A percentile compares a stretch with the other conserved stretches of the same genome.
Evolutionary conservation across 108 stramenopile species (phyloP).

Genomic region (Licmophora abbreviata): DNA sequence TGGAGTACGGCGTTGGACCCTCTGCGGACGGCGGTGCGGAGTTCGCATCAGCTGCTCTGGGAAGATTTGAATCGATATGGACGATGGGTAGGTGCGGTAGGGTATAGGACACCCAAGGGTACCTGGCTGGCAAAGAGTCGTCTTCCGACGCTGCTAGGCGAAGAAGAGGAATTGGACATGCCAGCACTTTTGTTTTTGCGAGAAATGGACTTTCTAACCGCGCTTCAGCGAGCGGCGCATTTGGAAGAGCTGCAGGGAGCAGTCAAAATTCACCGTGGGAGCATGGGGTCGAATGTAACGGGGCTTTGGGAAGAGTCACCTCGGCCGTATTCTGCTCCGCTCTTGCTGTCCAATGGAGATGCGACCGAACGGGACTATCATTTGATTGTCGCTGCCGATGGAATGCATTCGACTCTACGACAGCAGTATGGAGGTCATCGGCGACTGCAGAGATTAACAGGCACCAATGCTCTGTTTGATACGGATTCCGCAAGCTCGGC

Average conservation of each 20-base stretch:
- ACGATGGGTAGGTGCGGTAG: conserved; percentile 53
- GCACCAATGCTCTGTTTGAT: conserved; percentile 15
- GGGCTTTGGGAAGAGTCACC: conserved; percentile 36
- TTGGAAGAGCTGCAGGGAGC: conserved; percentile 54
- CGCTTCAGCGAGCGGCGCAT: conserved; percentile 45
- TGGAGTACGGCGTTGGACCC: conserved; percentile 78
- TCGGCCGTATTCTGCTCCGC: conserved; percentile 41
- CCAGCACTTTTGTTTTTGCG: conserved; percentile 63
- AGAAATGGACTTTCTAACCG: conserved; percentile 58
- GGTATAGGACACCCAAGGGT: conserved; percentile 75
- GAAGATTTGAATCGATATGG: conserved; percentile 35
- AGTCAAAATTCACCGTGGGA: conserved; percentile 36
- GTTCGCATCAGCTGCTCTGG: conserved; percentile 44
- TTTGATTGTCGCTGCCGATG: conserved; percentile 80
- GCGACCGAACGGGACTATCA: conserved; percentile 53
- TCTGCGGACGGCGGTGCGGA: conserved; percentile 34
- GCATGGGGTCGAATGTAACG: conserved; percentile 16
- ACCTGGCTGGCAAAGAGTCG: conserved; percentile 67
- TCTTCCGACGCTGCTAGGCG: conserved; percentile 42
- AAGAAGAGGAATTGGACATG: conserved; percentile 5
- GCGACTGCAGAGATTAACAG: conserved; percentile 3
- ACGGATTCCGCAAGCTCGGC: conserved; percentile 2
- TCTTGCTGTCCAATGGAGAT: conserved; percentile 11
- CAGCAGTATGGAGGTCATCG: conserved; percentile 58
- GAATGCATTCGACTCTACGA: conserved; percentile 60